A percentile compares a stretch with the other conserved stretches of the same genome.
Evolutionary conservation across 2,329 filamentous ascomycete genomes (phyloP).

Genomic region (Penicillium sp.): DNA sequence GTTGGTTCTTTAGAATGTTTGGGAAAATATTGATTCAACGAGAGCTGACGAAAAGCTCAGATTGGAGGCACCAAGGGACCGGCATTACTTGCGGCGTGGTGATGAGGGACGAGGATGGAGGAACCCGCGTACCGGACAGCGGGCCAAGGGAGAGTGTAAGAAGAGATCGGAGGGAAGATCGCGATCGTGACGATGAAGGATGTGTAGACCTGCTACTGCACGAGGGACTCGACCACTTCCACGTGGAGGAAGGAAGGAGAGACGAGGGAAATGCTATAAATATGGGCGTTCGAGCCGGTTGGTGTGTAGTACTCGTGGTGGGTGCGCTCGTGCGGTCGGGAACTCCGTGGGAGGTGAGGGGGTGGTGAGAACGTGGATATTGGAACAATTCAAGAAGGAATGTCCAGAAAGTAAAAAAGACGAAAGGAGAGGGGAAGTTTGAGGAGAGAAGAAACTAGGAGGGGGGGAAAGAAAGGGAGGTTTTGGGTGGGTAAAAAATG

Average conservation of each 20-base stretch:
- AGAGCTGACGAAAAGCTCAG: constrained; percentile 30
- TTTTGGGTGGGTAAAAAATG: constrained; percentile 18
- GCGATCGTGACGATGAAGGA: background rate
- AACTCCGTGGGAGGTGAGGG: constrained; percentile 1
- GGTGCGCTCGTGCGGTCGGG: constrained; percentile 5
- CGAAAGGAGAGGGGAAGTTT: constrained; percentile 3
- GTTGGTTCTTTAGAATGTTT: background rate
- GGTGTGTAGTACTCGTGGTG: constrained; percentile 4
- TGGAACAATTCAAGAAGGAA: constrained; percentile 20
- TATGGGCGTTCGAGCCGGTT: constrained; percentile 14
- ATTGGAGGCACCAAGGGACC: constrained; percentile 30
- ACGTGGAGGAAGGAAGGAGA: constrained; percentile 5
- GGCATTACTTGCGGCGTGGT: constrained; percentile 36
- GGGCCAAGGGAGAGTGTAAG: constrained; percentile 17
- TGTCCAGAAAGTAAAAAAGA: constrained; percentile 10
- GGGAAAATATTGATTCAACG: constrained; percentile 26
- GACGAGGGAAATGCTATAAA: constrained; percentile 21
- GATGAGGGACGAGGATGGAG: constrained; percentile 20
- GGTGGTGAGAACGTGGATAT: background rate
- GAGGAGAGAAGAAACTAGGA: constrained; percentile 16
- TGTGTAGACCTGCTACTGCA: constrained; percentile 40
- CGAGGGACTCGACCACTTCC: constrained; percentile 25
- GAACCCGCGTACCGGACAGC: constrained; percentile 35
- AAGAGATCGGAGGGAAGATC: background rate
- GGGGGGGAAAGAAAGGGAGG: constrained; percentile 14